Evolutionary conservation across 768 basidiomycete species (phyloP).

Genomic region (Favolaschia claudopus): DNA sequence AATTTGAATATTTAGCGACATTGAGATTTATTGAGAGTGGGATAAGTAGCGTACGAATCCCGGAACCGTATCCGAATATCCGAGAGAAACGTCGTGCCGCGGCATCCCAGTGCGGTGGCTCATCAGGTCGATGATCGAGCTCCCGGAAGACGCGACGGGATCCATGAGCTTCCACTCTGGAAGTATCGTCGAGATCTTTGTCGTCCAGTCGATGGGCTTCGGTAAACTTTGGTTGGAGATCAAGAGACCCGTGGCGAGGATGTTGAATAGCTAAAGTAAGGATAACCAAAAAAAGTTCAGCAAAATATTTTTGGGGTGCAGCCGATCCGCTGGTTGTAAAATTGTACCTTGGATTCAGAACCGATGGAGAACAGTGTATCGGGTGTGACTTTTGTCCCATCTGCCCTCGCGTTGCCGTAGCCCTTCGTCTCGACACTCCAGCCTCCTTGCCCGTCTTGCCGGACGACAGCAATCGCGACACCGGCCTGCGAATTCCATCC

Average conservation of each 20-base stretch:
- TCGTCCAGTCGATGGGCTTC: constrained; percentile 30
- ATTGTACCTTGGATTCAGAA: constrained; percentile 36
- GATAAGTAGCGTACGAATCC: constrained; percentile 5
- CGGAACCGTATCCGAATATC: constrained; percentile 14
- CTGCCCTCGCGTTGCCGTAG: constrained; percentile 27
- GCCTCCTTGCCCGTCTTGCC: constrained; percentile 19
- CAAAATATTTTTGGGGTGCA: too few relatives aligned
- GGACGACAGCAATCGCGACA: constrained; percentile 26
- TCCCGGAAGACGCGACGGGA: constrained; percentile 26
- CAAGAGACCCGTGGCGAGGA: constrained; percentile 33
- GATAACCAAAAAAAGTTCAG: background rate
- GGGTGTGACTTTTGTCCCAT: constrained; percentile 25
- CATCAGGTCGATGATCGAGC: constrained; percentile 34
- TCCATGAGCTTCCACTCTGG: constrained; percentile 36
- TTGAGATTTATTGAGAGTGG: background rate
- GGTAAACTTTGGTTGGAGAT: constrained; percentile 34
- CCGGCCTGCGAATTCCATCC: constrained; percentile 31
- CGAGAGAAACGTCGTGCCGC: constrained; percentile 28
- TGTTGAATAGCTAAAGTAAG: constrained; percentile 32
- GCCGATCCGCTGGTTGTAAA: too few relatives aligned
- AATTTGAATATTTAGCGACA: background rate
- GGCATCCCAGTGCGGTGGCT: constrained; percentile 38
- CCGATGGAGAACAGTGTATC: constrained; percentile 30
- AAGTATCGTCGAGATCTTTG: constrained; percentile 33
- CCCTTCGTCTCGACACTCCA: constrained; percentile 32